Evolutionary conservation across 2,329 filamentous ascomycete genomes (phyloP).

Genomic region (Fusarium protoensiforme): DNA sequence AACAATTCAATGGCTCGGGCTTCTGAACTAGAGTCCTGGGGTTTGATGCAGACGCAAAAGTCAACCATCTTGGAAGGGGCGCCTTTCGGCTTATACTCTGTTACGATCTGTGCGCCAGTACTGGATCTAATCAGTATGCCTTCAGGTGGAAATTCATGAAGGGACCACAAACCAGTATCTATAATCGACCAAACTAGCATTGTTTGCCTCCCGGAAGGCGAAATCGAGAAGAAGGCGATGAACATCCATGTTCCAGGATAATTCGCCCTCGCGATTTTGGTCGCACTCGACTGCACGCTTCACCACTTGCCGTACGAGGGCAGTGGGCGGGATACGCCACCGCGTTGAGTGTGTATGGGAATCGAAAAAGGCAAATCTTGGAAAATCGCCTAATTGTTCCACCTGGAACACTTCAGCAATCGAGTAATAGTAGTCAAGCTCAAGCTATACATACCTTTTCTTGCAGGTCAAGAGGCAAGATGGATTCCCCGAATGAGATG

Average conservation of each 20-base stretch:
- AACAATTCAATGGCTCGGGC: slow-evolving; percentile 14
- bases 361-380: background rate
- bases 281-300: background rate
- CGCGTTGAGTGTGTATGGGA: background rate
- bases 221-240: background rate
- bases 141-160: no score
- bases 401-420: background rate
- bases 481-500: background rate
- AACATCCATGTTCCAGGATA: slow-evolving; percentile 13
- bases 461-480: background rate
- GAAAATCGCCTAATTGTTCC: background rate
- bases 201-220: background rate
- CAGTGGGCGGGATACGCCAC: background rate
- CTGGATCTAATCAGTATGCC: background rate
- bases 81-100: slow-evolving; percentile 13
- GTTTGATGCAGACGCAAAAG: slow-evolving; percentile 21
- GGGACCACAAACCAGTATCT: background rate
- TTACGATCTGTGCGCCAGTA: background rate
- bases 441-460: background rate
- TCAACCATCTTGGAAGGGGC: slow-evolving; percentile 32
- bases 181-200: background rate
- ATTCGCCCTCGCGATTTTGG: slow-evolving; percentile 4
- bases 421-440: no score
- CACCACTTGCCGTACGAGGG: background rate
- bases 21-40: background rate